Conservation (phyloP, 805 yeast species). For the Wickerhamomyces subpelliculosus region DNA sequence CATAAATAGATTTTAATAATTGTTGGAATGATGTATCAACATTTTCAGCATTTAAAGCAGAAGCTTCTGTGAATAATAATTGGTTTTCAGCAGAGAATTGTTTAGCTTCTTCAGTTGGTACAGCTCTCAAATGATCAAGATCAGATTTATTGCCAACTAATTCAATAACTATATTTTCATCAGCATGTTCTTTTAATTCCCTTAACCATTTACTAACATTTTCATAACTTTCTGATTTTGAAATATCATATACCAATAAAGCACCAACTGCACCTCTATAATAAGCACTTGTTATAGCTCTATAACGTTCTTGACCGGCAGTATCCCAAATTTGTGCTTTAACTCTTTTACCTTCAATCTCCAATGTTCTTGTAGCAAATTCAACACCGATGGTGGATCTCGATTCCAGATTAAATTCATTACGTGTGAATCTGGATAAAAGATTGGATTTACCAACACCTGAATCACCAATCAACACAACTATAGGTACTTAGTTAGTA, state of each 20-base stretch:
- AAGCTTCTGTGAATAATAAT: conserved; percentile 89
- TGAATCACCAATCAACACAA: conserved; percentile 93
- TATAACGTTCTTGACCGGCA: conserved; percentile 97
- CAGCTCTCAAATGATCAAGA: conserved; percentile 87
- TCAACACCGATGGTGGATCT: conserved; percentile 97
- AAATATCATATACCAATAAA: conserved; percentile 87
- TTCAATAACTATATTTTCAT: conserved; percentile 91
- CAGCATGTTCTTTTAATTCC: conserved; percentile 86
- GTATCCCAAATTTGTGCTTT: conserved; percentile 98
- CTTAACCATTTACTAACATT: conserved; percentile 84
- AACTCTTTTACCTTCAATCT: conserved; percentile 74
- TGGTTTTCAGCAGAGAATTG: conserved; percentile 90
- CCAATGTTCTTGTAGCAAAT: conserved; percentile 93
- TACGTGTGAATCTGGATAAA: conserved; percentile 87
- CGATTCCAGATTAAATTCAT: conserved; percentile 91
- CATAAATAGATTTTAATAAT: conserved; percentile 86
- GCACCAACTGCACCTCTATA: conserved; percentile 99
- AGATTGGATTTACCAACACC: conserved; percentile 96
- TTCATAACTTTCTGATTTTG: conserved; percentile 83
- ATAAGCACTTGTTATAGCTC: conserved; percentile 96
- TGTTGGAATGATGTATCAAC: conserved; percentile 94
- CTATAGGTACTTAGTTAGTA: conserved; percentile 25
- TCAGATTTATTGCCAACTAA: conserved; percentile 90
- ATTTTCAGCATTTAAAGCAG: conserved; percentile 89
- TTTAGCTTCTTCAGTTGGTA: conserved; percentile 96